These are phyloP conservation scores for Trichoderma arundinaceum DNA, from an alignment of 2,329 filamentous ascomycete species.

Conservation along the genomic window DNA sequence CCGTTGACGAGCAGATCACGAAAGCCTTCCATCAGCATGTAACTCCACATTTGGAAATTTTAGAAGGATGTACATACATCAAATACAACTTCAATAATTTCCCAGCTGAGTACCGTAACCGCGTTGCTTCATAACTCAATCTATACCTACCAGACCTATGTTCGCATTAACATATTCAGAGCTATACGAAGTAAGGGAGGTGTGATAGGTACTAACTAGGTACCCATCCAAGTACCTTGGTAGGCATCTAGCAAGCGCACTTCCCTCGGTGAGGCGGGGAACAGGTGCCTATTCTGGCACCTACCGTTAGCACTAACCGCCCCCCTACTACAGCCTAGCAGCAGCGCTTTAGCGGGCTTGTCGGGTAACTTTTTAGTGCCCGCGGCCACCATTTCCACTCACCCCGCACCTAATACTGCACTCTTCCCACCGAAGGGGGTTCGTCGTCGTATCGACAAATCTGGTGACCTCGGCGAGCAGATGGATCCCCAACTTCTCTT, in stretches of 20 bases:
- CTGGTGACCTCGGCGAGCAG: constrained; percentile 13
- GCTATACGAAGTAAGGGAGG: not conserved
- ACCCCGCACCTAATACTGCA: constrained; percentile 21
- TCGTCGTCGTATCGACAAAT: constrained; percentile 16
- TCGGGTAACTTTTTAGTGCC: constrained; percentile 27
- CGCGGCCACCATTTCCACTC: constrained; percentile 25
- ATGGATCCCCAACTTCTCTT: constrained; percentile 29
- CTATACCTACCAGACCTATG: too few relatives aligned
- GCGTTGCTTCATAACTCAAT: too few relatives aligned
- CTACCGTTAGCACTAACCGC: not conserved
- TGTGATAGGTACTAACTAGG: not conserved
- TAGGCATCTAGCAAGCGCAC: not conserved
- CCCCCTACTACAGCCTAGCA: not conserved
- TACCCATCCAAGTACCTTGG: not conserved
- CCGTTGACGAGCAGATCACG: too few relatives aligned
- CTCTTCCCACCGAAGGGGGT: constrained; percentile 16
- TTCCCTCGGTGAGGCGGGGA: not conserved
- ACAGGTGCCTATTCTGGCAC: too few relatives aligned
- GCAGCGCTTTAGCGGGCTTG: not conserved
- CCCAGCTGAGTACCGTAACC: too few relatives aligned
- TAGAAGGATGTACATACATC: too few relatives aligned
- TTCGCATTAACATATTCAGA: too few relatives aligned
- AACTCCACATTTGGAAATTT: too few relatives aligned
- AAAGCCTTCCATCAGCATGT: too few relatives aligned
- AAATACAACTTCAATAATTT: too few relatives aligned